Percentiles rank a stretch among this genome's conserved stretches.
Evolutionary conservation across 1,284 basidiomycete species (phyloP).

Genomic region (Cutaneotrichosporon dermatis): DNA sequence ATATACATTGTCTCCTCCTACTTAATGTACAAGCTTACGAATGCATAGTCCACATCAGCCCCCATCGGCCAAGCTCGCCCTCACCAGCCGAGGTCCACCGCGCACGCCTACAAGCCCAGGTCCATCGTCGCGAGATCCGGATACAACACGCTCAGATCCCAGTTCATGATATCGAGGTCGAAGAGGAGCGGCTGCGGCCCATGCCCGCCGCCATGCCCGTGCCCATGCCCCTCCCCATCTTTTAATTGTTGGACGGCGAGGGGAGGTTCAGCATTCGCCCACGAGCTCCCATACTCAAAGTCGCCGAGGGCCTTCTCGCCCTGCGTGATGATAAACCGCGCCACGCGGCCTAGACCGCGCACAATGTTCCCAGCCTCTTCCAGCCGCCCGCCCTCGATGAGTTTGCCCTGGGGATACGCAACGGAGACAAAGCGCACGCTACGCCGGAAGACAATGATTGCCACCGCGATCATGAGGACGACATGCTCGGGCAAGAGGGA

Average conservation of each 20-base stretch:
- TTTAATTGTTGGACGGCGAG: no score
- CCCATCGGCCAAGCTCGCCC: no score
- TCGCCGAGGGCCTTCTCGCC: not conserved
- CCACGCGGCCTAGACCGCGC: not conserved
- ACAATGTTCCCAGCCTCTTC: conserved; percentile 2
- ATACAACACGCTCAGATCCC: conserved; percentile 12
- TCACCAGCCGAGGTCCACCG: no score
- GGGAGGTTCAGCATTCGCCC: not conserved
- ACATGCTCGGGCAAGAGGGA: conserved; percentile 4
- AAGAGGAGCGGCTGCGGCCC: not conserved
- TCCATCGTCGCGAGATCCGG: conserved; percentile 6
- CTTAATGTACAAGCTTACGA: no score
- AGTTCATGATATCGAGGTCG: conserved; percentile 15
- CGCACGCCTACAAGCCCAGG: not conserved
- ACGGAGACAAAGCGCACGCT: conserved; percentile 8
- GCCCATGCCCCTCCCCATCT: not conserved
- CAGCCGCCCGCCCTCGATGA: conserved; percentile 2
- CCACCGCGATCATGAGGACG: not conserved
- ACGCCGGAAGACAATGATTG: conserved; percentile 6
- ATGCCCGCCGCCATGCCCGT: not conserved
- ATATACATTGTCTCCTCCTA: no score
- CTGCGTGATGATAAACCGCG: conserved; percentile 6
- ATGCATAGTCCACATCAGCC: no score
- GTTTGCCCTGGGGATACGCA: conserved; percentile 1
- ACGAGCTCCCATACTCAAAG: no score